These are phyloP conservation scores for Amaranthus palmeri DNA, from an alignment of 148 eudicot species.

Conservation along the genomic window DNA sequence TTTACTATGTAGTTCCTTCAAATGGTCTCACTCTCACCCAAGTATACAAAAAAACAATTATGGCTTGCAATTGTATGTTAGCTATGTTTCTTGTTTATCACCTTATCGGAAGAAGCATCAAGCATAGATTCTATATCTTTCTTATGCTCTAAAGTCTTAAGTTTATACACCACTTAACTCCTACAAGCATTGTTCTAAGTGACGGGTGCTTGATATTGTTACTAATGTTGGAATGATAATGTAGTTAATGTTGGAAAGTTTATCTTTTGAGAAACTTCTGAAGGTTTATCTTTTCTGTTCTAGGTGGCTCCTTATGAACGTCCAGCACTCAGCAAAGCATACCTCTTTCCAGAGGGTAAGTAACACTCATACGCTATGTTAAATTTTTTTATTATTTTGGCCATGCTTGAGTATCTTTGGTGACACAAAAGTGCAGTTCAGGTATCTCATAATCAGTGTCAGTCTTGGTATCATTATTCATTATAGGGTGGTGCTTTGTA, in stretches of 20 bases:
- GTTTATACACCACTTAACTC: not conserved
- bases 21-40: too few species aligned
- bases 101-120: not conserved
- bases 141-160: not conserved
- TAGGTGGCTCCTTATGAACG: slow-evolving; percentile 99
- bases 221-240: not conserved
- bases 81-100: not conserved
- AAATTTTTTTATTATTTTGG: not conserved
- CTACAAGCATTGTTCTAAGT: not conserved
- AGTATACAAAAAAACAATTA: too few species aligned
- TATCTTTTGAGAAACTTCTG: not conserved
- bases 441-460: not conserved
- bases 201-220: not conserved
- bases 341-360: slow-evolving; percentile 93
- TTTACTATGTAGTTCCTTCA: too few species aligned
- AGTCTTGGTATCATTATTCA: not conserved
- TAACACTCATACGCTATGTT: not conserved
- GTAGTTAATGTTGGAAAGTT: not conserved
- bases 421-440: not conserved
- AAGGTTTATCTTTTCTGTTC: slow-evolving; percentile 10
- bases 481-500: not conserved
- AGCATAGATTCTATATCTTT: not conserved
- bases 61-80: not conserved
- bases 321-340: slow-evolving; percentile 97
- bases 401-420: not conserved